A percentile compares a stretch with the other conserved stretches of the same genome.
Conservation (phyloP, 2,329 filamentous ascomycete genomes). For the Phaeosphaeria sp. region DNA sequence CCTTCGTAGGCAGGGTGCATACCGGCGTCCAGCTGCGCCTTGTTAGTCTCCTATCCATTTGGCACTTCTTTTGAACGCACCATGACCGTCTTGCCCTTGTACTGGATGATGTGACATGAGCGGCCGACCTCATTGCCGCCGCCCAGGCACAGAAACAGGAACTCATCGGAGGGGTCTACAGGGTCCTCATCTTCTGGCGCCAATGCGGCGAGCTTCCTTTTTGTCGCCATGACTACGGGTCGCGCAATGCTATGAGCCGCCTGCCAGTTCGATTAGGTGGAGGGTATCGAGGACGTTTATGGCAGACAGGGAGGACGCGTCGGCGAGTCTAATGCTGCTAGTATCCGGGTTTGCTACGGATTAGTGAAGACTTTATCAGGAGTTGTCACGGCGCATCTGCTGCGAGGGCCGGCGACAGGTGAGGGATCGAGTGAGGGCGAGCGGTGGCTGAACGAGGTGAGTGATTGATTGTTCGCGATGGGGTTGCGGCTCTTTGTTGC, state of each 20-base stretch:
- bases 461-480: conserved; percentile 1
- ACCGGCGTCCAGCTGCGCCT: conserved; percentile 83
- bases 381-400: background rate
- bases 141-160: conserved; percentile 91
- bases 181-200: conserved; percentile 81
- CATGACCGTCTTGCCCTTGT: conserved; percentile 99
- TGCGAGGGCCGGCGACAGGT: background rate
- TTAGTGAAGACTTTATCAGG: background rate
- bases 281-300: background rate
- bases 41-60: conserved; percentile 25
- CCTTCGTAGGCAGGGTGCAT: conserved; percentile 97
- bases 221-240: conserved; percentile 75
- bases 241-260: background rate
- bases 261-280: background rate
- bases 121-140: conserved; percentile 97
- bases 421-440: background rate
- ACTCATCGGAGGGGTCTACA: conserved; percentile 89
- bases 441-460: conserved; percentile 1
- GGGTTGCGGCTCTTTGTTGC: conserved; percentile 28
- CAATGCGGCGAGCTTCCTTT: conserved; percentile 85
- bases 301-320: conserved; percentile 4
- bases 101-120: conserved; percentile 97
- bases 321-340: background rate
- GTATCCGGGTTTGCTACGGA: background rate
- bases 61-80: conserved; percentile 58